Evolutionary conservation across 2,329 filamentous ascomycete genomes (phyloP).

Genomic region (Aspergillus udagawae): DNA sequence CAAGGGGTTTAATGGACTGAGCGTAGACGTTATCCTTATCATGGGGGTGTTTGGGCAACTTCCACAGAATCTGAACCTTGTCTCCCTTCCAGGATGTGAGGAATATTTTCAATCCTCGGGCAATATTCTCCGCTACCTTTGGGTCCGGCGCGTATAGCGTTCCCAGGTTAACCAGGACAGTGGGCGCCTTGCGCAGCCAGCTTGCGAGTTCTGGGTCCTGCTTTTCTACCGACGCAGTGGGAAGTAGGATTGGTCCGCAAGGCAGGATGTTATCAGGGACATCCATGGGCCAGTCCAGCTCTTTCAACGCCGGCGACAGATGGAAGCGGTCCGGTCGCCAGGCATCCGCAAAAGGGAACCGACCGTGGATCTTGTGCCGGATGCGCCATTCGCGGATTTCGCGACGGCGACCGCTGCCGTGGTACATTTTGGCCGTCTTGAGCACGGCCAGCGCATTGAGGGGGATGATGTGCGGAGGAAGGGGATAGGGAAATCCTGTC

Average conservation of each 20-base stretch:
- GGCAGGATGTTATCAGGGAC: slow-evolving; percentile 40
- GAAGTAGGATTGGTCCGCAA: slow-evolving; percentile 47
- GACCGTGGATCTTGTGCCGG: slow-evolving; percentile 21
- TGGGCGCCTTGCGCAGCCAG: slow-evolving; percentile 45
- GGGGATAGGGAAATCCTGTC: slow-evolving; percentile 45
- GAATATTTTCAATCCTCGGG: slow-evolving; percentile 32
- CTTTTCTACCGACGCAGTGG: slow-evolving; percentile 28
- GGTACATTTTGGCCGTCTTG: slow-evolving; percentile 24
- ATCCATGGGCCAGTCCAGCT: slow-evolving; percentile 41
- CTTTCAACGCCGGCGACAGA: slow-evolving; percentile 27
- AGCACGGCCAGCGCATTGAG: slow-evolving; percentile 41
- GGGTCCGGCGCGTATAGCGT: slow-evolving; percentile 33
- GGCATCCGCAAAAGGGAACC: slow-evolving; percentile 25
- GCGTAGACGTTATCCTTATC: slow-evolving; percentile 17
- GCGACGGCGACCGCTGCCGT: slow-evolving; percentile 19
- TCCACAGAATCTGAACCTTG: slow-evolving; percentile 38
- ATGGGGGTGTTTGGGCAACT: slow-evolving; percentile 27
- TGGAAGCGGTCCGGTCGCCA: slow-evolving; percentile 25
- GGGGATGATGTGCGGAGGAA: slow-evolving; percentile 43
- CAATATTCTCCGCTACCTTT: slow-evolving; percentile 39
- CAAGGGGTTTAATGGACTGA: slow-evolving; percentile 19
- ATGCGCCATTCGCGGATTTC: slow-evolving; percentile 23
- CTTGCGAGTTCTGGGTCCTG: slow-evolving; percentile 39
- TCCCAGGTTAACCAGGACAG: slow-evolving; percentile 49
- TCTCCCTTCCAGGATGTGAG: slow-evolving; percentile 26